Conservation (phyloP, 176 grass and related monocot genomes). For the Carex cristatella region DNA sequence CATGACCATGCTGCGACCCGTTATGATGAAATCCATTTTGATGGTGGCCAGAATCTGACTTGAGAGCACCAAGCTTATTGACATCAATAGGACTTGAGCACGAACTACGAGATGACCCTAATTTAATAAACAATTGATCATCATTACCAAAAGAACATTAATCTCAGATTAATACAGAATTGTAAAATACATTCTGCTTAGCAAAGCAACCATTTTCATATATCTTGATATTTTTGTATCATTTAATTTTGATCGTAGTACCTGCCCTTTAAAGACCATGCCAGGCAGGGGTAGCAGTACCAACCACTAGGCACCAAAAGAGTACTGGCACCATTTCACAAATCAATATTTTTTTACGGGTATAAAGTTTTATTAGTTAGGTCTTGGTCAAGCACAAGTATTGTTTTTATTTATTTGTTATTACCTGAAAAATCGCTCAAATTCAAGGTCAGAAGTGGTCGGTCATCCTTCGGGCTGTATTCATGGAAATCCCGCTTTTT, state of each 20-base stretch:
- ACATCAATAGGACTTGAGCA: conserved; percentile 40
- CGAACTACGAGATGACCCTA: conserved; percentile 47
- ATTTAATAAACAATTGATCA: conserved; percentile 15
- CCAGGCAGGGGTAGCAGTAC: neutral
- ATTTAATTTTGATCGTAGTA: neutral
- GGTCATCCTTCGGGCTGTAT: conserved; percentile 40
- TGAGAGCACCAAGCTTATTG: conserved; percentile 51
- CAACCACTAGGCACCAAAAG: neutral
- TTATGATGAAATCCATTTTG: conserved; percentile 9
- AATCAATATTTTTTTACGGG: neutral
- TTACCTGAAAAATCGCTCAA: conserved; percentile 57
- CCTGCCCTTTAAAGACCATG: neutral
- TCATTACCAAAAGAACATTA: neutral
- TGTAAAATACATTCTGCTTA: neutral
- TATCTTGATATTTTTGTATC: neutral
- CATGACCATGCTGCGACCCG: conserved; percentile 16
- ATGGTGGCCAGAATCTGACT: conserved; percentile 27
- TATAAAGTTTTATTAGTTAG: neutral
- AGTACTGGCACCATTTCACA: neutral
- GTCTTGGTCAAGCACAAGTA: neutral
- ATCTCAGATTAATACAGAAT: neutral
- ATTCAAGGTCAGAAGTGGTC: conserved; percentile 40
- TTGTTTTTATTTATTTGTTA: neutral
- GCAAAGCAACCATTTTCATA: neutral
- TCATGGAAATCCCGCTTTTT: conserved; percentile 26